Base-by-base conservation (phyloP, 331 rosid species). In the Acacia pycnantha region DNA sequence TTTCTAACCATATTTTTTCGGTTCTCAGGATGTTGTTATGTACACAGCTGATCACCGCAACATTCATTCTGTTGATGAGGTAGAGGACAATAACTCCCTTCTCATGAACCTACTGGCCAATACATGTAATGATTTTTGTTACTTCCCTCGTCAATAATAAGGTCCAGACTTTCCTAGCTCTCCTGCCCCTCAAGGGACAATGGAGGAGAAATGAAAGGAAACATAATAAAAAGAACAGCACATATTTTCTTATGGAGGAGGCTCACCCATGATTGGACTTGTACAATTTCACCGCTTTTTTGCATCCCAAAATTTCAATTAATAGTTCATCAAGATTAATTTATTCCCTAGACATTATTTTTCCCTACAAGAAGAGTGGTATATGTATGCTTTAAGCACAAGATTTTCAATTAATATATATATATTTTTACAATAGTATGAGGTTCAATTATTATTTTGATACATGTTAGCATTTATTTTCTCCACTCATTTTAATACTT, bases 31-130 rank as follows among this genome's bases (percentile, higher is more conserved):
- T 85, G 97, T 85, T 80, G 83, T 88, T 67, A 94, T 91, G 89
- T 94, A 94, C 90, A 88, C 97, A 33, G 97, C 99, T 73, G 98
- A 96, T 76, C 40, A 67, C 80, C 83, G 71, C 59, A 96, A 96
- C 79, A 84, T 86, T 84, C 99, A 94, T 88, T 90, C 97, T 22
- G 98, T 96, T 58, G 97, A 92, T 84, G 98, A 92, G 98, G 99
- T 96, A 85, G 68, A 24, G 27, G 70, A 83, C 61, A 58, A 46
- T 70, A 73, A 43, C n/a, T 47, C 58, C 67, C 53, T 81, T 71
- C 13, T 46, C 61, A n/a, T 43, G 67, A 24, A 14, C 83, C 50
- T 82, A 47, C 82, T 74, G 54, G 37, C 51, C 13, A 31, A n/a
- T 71, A 16, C 3, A 47, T 27, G 44, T 69, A 47, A 77, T 21